Evolutionary conservation across 2,329 filamentous ascomycete species (phyloP), one percentile per base, ranked within the genome.

Genomic region (Botrytis fabae): DNA sequence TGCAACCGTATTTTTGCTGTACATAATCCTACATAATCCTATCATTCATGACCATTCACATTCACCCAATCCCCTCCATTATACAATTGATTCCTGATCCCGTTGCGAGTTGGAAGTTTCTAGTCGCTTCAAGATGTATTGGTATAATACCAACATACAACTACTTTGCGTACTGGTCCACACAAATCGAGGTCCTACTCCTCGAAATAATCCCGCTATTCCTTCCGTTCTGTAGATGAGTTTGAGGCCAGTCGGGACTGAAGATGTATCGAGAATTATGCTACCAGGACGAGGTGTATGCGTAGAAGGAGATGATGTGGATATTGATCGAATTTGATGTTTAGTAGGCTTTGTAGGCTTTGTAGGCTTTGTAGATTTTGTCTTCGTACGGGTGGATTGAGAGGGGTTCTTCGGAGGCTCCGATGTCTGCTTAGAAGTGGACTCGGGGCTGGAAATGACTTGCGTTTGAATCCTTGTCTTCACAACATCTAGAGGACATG

Each of bases 91-190:
- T 63, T 79, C 79, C 62, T 73, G 70, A 59, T 73, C 74, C 35
- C 69, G 71, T 42, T 71, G 64, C 68, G 74, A 46, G 66, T 73
- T 69, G 51, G 84, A 83, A 59, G 82, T 77, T 73, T 95, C 92
- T 77, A 98, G 87, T 82, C 91, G 89, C 79, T 92, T 91, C 80
- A 98, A 84, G 72, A 98, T 85, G 74, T 91, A 92, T 84, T 98
- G 95, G 82, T 98, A 98, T 81, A 98, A 85, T 78, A 98, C 95
- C 81, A 98, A 86, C 95, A 98, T 98, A 77, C 94, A 97, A 60
- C 95, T 93, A 80, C 93, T 97, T 85, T 99, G 96, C 73, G 98
- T 93, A 80, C 95, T 97, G 35, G 96, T 99, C 96, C 96, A 99
- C 22, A 98, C 93, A 73, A 92, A 92, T 71, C 96, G 89, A 2